phyloP scores from a whole-genome alignment of 1,139 yeast genomes.

The Geotrichum europaeum region DNA sequence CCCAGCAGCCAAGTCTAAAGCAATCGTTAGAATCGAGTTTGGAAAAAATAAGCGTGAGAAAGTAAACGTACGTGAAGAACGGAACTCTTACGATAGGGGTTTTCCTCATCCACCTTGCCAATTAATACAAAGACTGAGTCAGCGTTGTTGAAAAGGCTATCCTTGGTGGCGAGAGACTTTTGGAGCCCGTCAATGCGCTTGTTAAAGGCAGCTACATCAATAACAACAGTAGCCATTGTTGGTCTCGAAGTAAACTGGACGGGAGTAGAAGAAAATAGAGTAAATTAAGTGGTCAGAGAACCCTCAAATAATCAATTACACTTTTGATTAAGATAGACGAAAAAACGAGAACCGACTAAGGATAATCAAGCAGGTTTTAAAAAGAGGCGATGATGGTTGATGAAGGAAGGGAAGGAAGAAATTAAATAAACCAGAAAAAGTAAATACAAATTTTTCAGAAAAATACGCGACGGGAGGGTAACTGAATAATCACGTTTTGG shows the following conservation, averaged over 20 bases:
- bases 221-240: constrained; percentile 29
- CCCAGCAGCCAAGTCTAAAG: constrained; percentile 74
- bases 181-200: constrained; percentile 42
- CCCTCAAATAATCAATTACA: background rate
- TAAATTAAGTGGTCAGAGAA: background rate
- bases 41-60: background rate
- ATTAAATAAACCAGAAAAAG: background rate
- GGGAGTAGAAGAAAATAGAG: background rate
- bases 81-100: constrained; percentile 86
- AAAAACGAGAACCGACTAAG: background rate
- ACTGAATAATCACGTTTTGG: background rate
- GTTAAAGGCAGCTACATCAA: constrained; percentile 43
- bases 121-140: constrained; percentile 60
- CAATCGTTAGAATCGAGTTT: background rate
- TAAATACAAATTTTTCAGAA: constrained; percentile 1
- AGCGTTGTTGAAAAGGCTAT: constrained; percentile 43
- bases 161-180: constrained; percentile 35
- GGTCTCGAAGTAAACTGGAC: background rate
- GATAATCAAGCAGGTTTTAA: background rate
- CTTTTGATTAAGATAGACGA: background rate
- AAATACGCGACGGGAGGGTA: constrained; percentile 16
- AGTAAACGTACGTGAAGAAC: constrained; percentile 50
- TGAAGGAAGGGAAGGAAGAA: background rate
- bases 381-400: background rate
- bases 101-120: constrained; percentile 81